phyloP scores from a whole-genome alignment of 108 stramenopile genomes.

The Chaetoceros tenuissimus region DNA sequence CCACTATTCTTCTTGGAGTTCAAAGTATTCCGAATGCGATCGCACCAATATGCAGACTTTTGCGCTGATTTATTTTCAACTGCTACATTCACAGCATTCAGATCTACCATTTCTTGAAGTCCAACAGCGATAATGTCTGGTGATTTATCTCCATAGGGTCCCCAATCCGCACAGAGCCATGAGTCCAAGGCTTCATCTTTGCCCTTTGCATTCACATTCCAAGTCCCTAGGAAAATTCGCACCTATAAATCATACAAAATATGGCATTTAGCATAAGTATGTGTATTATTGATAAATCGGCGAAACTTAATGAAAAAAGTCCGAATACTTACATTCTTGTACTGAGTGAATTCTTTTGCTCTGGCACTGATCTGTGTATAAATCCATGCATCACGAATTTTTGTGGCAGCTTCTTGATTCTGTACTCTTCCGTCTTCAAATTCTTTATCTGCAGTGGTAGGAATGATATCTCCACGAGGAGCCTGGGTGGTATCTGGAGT shows the following conservation, averaged over 20 bases:
- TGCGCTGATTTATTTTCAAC: slow-evolving; percentile 91
- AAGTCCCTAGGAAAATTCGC: slow-evolving; percentile 87
- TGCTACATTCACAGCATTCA: slow-evolving; percentile 98
- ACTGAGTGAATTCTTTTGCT: slow-evolving; percentile 79
- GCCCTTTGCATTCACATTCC: slow-evolving; percentile 99
- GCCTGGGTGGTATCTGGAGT: not conserved
- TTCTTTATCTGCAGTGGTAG: slow-evolving; percentile 51
- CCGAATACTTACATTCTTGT: slow-evolving; percentile 37
- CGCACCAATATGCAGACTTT: slow-evolving; percentile 81
- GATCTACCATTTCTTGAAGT: slow-evolving; percentile 99
- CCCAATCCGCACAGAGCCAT: slow-evolving; percentile 87
- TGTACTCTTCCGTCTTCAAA: slow-evolving; percentile 78
- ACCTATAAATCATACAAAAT: slow-evolving; percentile 17
- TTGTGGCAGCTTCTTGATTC: slow-evolving; percentile 73
- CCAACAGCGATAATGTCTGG: slow-evolving; percentile 90
- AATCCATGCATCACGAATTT: slow-evolving; percentile 88
- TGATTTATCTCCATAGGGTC: slow-evolving; percentile 25
- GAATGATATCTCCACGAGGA: not conserved
- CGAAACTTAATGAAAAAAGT: not conserved
- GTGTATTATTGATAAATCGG: not conserved
- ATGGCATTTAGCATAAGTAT: too few species aligned
- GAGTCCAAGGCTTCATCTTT: slow-evolving; percentile 71
- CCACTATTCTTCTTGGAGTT: slow-evolving; percentile 39
- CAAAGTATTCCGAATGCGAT: slow-evolving; percentile 64
- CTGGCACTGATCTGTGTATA: slow-evolving; percentile 80